Conservation (phyloP, 2,329 filamentous ascomycete species). For the Mariannaea elegans region DNA sequence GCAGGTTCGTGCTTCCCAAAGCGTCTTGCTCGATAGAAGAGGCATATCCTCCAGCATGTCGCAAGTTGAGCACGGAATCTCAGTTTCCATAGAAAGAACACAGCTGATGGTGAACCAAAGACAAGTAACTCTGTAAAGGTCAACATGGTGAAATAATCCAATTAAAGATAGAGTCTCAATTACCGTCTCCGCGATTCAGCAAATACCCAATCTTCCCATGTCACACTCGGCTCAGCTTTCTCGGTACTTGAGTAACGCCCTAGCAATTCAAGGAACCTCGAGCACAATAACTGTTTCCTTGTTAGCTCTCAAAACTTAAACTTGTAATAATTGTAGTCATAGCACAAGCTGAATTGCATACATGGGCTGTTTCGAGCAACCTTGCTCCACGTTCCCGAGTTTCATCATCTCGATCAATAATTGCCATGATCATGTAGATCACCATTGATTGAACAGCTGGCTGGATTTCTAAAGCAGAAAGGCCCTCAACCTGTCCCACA, state of each 20-base stretch:
- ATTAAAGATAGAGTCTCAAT: background rate
- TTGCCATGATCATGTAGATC: conserved; percentile 44
- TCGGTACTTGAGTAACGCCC: conserved; percentile 28
- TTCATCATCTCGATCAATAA: conserved; percentile 29
- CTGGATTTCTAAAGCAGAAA: conserved; percentile 25
- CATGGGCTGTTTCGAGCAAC: conserved; percentile 32
- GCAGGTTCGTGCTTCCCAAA: conserved; percentile 37
- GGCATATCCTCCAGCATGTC: conserved; percentile 18
- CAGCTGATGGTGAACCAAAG: conserved; percentile 38
- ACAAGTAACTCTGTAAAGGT: conserved; percentile 27
- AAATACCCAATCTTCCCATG: conserved; percentile 45
- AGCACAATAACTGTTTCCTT: conserved; percentile 31
- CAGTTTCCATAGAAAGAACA: conserved; percentile 31
- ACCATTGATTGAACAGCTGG: conserved; percentile 35
- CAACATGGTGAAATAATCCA: background rate
- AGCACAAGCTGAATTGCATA: background rate
- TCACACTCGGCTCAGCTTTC: conserved; percentile 19
- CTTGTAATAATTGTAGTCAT: too few relatives aligned
- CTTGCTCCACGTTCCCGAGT: conserved; percentile 6
- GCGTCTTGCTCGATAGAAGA: conserved; percentile 27
- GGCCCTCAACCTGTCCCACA: background rate
- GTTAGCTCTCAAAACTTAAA: too few relatives aligned
- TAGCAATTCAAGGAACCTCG: conserved; percentile 16
- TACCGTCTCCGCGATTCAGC: conserved; percentile 43
- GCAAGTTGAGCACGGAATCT: conserved; percentile 11